Percentiles rank a stretch among this genome's conserved stretches.
Conservation (phyloP, 2,329 filamentous ascomycete genomes). For the Beauveria pseudobassiana region DNA sequence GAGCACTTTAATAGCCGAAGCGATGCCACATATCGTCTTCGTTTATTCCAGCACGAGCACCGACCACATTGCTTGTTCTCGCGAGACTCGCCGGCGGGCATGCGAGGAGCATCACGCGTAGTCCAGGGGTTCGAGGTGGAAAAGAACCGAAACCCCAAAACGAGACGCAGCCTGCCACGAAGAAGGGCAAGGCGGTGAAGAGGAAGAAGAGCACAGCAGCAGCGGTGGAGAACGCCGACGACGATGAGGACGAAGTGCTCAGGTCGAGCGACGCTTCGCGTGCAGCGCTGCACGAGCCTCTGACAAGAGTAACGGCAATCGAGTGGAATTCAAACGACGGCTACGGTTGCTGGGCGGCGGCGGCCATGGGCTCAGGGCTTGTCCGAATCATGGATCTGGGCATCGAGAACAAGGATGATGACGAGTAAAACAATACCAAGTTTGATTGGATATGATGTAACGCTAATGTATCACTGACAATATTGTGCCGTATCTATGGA, state of each 20-base stretch:
- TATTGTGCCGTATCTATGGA: conserved; percentile 15
- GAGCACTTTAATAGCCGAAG: conserved; percentile 29
- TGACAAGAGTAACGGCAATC: conserved; percentile 53
- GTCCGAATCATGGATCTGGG: conserved; percentile 61
- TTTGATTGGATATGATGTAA: not conserved
- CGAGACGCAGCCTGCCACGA: conserved; percentile 27
- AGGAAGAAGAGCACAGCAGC: conserved; percentile 24
- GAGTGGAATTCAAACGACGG: conserved; percentile 62
- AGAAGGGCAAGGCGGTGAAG: conserved; percentile 29
- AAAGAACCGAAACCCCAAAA: conserved; percentile 39
- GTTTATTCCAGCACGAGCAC: conserved; percentile 48
- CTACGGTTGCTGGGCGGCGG: conserved; percentile 61
- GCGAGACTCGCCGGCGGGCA: conserved; percentile 19
- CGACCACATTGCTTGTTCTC: conserved; percentile 27
- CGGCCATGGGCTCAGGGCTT: conserved; percentile 59
- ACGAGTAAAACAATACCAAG: not conserved
- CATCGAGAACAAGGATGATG: conserved; percentile 27
- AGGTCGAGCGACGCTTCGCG: conserved; percentile 31
- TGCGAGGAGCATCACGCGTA: conserved; percentile 43
- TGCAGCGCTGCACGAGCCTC: conserved; percentile 51
- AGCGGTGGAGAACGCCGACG: conserved; percentile 19
- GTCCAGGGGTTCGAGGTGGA: conserved; percentile 45
- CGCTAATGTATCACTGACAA: not conserved
- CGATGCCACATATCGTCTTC: conserved; percentile 27
- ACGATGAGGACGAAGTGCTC: conserved; percentile 27